phyloP scores from a whole-genome alignment of 208 protist genomes.

The Leishmania braziliensis region DNA sequence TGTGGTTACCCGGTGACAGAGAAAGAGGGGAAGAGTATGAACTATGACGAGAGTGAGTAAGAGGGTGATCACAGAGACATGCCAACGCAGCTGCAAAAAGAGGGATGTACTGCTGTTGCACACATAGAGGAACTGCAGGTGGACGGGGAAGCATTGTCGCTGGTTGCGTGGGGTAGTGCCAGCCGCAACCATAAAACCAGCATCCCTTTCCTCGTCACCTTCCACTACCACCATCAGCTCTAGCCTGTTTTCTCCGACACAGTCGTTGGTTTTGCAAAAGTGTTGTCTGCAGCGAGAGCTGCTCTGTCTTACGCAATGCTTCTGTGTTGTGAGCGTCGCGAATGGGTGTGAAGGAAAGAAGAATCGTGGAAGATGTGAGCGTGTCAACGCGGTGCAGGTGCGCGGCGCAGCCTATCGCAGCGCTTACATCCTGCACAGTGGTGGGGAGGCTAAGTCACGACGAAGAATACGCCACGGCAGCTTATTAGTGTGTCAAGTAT shows the following conservation, averaged over 20 bases:
- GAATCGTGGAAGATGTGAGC: background rate
- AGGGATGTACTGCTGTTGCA: background rate
- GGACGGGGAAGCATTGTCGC: background rate
- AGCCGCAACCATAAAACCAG: background rate
- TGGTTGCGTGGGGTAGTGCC: background rate
- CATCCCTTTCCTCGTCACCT: background rate
- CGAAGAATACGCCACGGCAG: background rate
- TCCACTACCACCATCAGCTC: background rate
- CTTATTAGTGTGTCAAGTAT: background rate
- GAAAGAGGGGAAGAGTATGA: background rate
- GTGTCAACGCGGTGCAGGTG: background rate
- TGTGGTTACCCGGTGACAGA: background rate
- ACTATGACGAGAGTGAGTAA: background rate
- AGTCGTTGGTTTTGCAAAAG: background rate
- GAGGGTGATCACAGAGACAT: background rate
- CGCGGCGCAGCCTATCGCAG: background rate
- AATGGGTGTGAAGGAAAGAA: background rate
- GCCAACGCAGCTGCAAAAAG: too few relatives aligned
- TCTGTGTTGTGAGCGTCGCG: background rate
- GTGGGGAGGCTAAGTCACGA: background rate
- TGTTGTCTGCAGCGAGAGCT: background rate
- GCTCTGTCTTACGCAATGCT: background rate
- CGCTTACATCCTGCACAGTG: background rate
- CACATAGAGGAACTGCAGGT: background rate
- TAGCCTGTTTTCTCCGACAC: background rate